phyloP scores from a whole-genome alignment of 1,284 basidiomycete species.

The Bjerkandera adusta region DNA sequence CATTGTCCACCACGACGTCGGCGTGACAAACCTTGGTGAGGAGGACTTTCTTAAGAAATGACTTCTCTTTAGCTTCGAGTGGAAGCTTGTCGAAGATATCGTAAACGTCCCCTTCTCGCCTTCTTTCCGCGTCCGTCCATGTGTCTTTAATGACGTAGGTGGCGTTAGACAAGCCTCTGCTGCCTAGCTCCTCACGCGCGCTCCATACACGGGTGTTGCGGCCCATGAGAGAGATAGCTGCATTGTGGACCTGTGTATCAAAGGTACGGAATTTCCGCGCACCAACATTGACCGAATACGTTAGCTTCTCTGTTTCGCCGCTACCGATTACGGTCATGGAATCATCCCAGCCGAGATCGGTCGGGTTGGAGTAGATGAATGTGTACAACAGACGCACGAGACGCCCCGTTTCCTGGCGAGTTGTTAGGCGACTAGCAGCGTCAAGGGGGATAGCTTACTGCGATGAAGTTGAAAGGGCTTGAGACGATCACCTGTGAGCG shows the following conservation, averaged over 20 bases:
- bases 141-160: neutral
- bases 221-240: neutral
- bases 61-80: too few relatives aligned
- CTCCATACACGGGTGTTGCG: neutral
- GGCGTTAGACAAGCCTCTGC: neutral
- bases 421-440: neutral
- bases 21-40: too few relatives aligned
- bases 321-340: neutral
- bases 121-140: neutral
- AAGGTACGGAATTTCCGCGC: neutral
- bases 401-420: neutral
- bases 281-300: neutral
- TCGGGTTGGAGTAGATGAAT: neutral
- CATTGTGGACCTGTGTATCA: neutral
- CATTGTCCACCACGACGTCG: too few relatives aligned
- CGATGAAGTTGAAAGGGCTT: conserved; percentile 1
- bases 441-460: neutral
- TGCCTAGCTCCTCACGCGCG: neutral
- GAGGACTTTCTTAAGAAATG: too few relatives aligned
- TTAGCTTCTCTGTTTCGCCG: neutral
- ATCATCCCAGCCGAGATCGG: neutral
- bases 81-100: too few relatives aligned
- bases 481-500: neutral
- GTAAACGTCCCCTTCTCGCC: neutral
- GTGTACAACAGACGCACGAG: neutral